phyloP scores from a whole-genome alignment of 2,329 filamentous ascomycete genomes.

The Neoscytalidium dimidiatum region DNA sequence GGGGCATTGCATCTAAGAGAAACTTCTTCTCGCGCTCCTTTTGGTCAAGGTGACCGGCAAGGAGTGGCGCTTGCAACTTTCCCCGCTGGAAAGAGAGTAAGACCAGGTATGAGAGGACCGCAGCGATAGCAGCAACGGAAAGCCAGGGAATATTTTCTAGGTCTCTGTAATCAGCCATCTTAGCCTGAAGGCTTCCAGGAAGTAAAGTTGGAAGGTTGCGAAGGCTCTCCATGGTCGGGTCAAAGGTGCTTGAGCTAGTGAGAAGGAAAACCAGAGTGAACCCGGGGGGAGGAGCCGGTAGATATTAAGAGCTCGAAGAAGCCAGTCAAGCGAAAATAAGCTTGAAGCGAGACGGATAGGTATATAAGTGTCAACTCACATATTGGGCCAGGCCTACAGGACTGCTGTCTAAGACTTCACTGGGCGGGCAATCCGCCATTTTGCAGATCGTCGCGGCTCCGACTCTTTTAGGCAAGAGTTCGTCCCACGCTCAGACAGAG shows the following conservation, averaged over 20 bases:
- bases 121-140: not conserved
- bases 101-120: slow-evolving; percentile 4
- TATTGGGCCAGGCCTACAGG: too few species aligned
- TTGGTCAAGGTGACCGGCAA: slow-evolving; percentile 1
- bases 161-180: slow-evolving; percentile 5
- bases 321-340: too few species aligned
- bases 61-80: slow-evolving; percentile 7
- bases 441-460: not conserved
- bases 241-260: not conserved
- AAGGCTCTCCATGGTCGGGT: slow-evolving; percentile 8
- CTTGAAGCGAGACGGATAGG: too few species aligned
- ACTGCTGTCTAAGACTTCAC: too few species aligned
- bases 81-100: not conserved
- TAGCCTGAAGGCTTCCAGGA: slow-evolving; percentile 1
- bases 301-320: too few species aligned
- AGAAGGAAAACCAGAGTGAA: too few species aligned
- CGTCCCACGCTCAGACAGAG: not conserved
- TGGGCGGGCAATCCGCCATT: not conserved
- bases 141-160: not conserved
- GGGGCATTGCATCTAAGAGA: not conserved
- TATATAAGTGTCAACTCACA: too few species aligned
- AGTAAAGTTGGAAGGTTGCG: slow-evolving; percentile 15
- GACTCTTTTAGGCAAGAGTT: not conserved
- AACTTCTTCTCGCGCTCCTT: slow-evolving; percentile 16
- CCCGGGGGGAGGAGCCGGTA: too few species aligned